Evolutionary conservation across 1,284 basidiomycete genomes (phyloP).

Genomic region (Ganoderma multipileum): DNA sequence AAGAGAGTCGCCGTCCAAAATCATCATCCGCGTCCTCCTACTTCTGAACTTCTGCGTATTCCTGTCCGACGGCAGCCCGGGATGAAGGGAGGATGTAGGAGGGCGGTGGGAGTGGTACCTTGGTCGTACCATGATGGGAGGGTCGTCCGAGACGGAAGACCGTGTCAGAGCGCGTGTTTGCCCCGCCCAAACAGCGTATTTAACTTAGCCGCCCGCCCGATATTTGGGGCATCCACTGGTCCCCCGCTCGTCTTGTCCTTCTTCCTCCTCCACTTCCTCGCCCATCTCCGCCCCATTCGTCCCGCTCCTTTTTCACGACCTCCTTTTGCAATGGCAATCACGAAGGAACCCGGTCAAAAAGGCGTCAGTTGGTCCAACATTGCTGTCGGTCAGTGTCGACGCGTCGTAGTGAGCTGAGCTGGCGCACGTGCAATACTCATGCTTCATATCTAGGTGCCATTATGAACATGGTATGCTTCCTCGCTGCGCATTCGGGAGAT

Average conservation of each 20-base stretch:
- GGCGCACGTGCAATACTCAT: constrained; percentile 32
- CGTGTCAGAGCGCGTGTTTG: constrained; percentile 38
- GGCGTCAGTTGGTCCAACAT: constrained; percentile 99
- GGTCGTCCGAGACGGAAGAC: constrained; percentile 23
- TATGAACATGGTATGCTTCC: constrained; percentile 86
- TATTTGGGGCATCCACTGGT: constrained; percentile 27
- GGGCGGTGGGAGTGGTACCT: background rate
- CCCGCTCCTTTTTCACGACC: constrained; percentile 10
- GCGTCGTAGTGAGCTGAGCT: constrained; percentile 31
- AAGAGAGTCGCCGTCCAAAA: background rate
- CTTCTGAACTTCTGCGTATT: background rate
- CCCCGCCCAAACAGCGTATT: constrained; percentile 34
- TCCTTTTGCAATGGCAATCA: constrained; percentile 68
- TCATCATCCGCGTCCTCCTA: background rate
- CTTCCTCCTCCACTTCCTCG: constrained; percentile 28
- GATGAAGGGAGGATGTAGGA: background rate
- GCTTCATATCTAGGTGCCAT: constrained; percentile 72
- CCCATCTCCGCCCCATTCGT: constrained; percentile 28
- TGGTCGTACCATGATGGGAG: constrained; percentile 27
- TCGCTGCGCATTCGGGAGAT: constrained; percentile 5
- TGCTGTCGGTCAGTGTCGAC: constrained; percentile 80
- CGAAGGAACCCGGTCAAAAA: constrained; percentile 88
- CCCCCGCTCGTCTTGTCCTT: constrained; percentile 33
- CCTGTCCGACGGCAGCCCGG: background rate
- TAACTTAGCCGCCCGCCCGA: constrained; percentile 31